Evolutionary conservation across 177 flowering plant genomes (phyloP).

Genomic region (Vitis hybrid): DNA sequence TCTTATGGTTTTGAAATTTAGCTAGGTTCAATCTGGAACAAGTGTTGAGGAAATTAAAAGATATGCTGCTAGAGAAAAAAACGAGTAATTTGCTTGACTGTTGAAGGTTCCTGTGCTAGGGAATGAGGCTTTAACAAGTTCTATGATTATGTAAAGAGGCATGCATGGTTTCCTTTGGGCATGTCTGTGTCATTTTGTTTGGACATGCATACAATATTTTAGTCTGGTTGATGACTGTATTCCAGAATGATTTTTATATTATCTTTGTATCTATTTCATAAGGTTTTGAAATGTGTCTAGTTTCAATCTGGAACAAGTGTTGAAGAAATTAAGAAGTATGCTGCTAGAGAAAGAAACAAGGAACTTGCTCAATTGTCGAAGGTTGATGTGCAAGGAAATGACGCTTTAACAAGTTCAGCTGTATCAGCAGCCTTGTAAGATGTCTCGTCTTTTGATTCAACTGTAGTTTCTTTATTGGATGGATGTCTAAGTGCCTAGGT

Average conservation of each 20-base stretch:
- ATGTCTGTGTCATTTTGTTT: not conserved
- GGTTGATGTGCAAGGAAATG: slow-evolving; percentile 25
- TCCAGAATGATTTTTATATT: not conserved
- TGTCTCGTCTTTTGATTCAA: not conserved
- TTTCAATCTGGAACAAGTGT: slow-evolving; percentile 49
- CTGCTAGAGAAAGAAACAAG: slow-evolving; percentile 35
- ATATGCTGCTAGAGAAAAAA: slow-evolving; percentile 41
- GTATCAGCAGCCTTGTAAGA: slow-evolving; percentile 28
- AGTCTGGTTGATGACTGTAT: not conserved
- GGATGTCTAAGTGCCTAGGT: too few relatives aligned
- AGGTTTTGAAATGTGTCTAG: slow-evolving; percentile 19
- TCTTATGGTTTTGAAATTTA: slow-evolving; percentile 1
- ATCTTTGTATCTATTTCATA: not conserved
- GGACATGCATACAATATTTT: not conserved
- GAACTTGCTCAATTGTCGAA: slow-evolving; percentile 27
- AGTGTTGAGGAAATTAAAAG: slow-evolving; percentile 54
- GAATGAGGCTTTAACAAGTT: slow-evolving; percentile 18
- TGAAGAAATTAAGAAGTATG: slow-evolving; percentile 54
- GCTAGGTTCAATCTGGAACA: slow-evolving; percentile 46
- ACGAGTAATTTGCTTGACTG: slow-evolving; percentile 25
- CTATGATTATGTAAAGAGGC: not conserved
- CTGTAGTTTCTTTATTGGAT: too few relatives aligned
- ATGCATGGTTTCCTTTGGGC: not conserved
- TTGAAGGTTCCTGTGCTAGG: slow-evolving; percentile 25
- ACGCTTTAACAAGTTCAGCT: slow-evolving; percentile 15